Percentiles rank a stretch among this genome's conserved stretches.
Evolutionary conservation across 179 eudicot species (phyloP).

Genomic region (Beta macrorhiza): DNA sequence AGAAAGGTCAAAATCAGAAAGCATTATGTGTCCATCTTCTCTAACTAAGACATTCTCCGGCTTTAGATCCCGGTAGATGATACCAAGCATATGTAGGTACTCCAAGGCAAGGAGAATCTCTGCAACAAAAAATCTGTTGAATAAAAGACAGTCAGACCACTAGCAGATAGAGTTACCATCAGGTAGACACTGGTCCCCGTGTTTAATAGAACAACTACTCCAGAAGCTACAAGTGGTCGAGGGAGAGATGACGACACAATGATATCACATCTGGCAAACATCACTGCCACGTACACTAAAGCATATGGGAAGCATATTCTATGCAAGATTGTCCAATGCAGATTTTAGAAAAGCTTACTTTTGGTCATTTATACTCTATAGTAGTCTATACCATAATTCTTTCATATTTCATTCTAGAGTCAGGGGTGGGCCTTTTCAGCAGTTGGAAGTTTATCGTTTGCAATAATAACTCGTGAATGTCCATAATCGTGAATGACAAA

Average conservation of each 20-base stretch:
- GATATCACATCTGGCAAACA: slow-evolving; percentile 2
- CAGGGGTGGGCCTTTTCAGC: not conserved
- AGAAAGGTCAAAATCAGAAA: slow-evolving; percentile 61
- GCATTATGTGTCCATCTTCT: slow-evolving; percentile 64
- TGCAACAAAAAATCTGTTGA: slow-evolving; percentile 55
- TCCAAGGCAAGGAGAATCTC: slow-evolving; percentile 59
- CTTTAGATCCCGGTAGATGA: slow-evolving; percentile 56
- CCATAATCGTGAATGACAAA: not conserved
- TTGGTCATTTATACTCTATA: not conserved
- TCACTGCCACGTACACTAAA: not conserved
- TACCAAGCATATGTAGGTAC: slow-evolving; percentile 63
- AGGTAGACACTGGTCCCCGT: not conserved
- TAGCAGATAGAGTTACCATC: slow-evolving; percentile 1
- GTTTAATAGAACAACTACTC: not conserved
- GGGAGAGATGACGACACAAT: not conserved
- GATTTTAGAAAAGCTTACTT: not conserved
- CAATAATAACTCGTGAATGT: not conserved
- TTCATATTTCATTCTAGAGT: not conserved
- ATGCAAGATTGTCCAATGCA: not conserved
- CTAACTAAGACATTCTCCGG: slow-evolving; percentile 59
- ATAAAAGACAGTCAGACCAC: slow-evolving; percentile 4
- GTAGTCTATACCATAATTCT: not conserved
- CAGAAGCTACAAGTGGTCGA: not conserved
- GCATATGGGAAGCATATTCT: not conserved
- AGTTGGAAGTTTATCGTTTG: not conserved